These are phyloP conservation scores for Aureobasidium lini DNA, from an alignment of 2,329 filamentous ascomycete species.

Conservation along the genomic window DNA sequence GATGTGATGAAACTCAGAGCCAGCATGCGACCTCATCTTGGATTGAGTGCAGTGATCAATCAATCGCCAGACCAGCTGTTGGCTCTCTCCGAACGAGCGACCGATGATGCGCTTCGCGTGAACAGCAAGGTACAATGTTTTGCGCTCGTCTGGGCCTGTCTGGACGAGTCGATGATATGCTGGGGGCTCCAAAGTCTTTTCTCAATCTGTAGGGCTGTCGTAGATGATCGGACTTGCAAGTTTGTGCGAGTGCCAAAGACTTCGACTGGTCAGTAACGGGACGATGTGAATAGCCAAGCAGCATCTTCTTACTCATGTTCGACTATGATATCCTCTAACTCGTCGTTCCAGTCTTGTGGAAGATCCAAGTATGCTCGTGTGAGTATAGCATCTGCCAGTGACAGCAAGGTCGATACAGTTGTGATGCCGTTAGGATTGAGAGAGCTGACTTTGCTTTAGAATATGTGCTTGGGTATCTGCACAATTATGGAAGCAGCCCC, in stretches of 20 bases:
- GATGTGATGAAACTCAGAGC: background rate
- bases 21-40: background rate
- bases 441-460: background rate
- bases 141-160: background rate
- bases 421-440: background rate
- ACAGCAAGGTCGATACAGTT: background rate
- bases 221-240: background rate
- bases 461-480: background rate
- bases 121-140: background rate
- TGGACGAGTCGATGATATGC: background rate
- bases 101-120: background rate
- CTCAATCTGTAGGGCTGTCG: background rate
- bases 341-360: background rate
- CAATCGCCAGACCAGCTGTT: background rate
- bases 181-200: background rate
- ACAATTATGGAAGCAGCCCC: background rate
- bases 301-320: background rate
- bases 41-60: constrained; percentile 4
- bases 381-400: background rate
- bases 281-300: background rate
- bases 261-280: background rate
- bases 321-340: background rate
- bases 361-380: background rate
- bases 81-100: background rate
- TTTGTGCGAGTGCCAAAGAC: constrained; percentile 6